Evolutionary conservation across 805 yeast genomes (phyloP), one percentile per base, ranked within the genome.

Genomic region (Saturnispora hagleri): DNA sequence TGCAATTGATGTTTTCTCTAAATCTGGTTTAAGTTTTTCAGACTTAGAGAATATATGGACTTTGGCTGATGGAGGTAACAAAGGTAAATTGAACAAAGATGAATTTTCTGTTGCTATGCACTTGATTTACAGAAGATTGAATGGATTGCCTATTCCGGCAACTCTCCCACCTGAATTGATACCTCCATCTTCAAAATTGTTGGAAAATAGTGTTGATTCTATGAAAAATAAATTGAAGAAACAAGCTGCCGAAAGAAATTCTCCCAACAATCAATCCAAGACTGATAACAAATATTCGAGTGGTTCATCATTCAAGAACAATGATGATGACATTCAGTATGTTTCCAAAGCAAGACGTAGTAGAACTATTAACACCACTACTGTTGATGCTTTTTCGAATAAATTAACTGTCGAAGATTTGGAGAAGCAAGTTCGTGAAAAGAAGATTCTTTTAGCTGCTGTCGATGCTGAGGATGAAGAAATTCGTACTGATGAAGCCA

Each of bases 81-180:
- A 84, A 51, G 97, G 97, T 4, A 81, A 79, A 63, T 79, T 91
- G 58, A 86, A 87, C 65, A 82, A 80, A 61, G 97, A 91, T 65
- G 96, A 89, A 66, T 93, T 91, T 71, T 85, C 96, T 0, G 89
- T 93, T 35, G 97, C 98, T 33, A 93, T 91, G 98, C 97, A 95
- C 73, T 74, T 91, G 53, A 91, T 91, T 43, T 91, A 93, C 69
- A 80, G 97, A 66, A 79, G 91, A 56, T 72, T 91, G 63, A 90
- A 89, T 62, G 97, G 97, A 2, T 81, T 79, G 57, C 88, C 85
- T n/a, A 69, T 93, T 48, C 99, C 99, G 24, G 64, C 74, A 46
- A 73, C 81, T 51, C 75, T 91, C 50, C 98, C 98, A 3, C 89
- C 95, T 2, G 95, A 89, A 62, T 76, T 91, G 57, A 72, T 89